These are phyloP conservation scores for Ciborinia camelliae DNA, from an alignment of 2,329 filamentous ascomycete genomes.

Conservation along the genomic window DNA sequence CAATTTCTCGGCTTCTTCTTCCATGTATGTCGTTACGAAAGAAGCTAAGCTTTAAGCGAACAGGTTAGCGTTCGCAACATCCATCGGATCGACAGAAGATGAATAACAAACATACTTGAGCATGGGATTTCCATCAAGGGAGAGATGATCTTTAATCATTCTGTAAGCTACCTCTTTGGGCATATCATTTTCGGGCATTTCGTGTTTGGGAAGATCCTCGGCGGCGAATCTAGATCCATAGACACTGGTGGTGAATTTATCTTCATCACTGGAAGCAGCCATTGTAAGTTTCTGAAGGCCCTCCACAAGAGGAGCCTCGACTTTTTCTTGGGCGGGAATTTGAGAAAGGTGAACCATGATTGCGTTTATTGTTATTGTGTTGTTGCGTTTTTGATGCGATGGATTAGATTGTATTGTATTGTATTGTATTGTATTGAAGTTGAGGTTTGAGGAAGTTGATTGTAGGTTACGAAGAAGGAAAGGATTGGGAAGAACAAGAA, in stretches of 20 bases:
- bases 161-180: conserved; percentile 89
- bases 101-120: conserved; percentile 69
- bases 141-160: conserved; percentile 94
- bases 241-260: conserved; percentile 47
- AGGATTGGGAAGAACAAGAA: not conserved
- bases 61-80: conserved; percentile 10
- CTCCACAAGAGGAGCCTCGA: conserved; percentile 36
- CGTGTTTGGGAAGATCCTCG: conserved; percentile 72
- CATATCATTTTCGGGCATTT: conserved; percentile 91
- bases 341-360: conserved; percentile 49
- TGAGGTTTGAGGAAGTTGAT: no score
- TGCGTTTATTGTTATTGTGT: conserved; percentile 20
- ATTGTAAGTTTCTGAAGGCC: conserved; percentile 48
- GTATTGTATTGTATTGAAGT: no score
- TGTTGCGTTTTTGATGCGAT: no score
- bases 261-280: conserved; percentile 23
- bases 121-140: conserved; percentile 86
- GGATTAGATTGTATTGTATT: no score
- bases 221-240: conserved; percentile 85
- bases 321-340: conserved; percentile 37
- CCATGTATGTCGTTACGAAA: conserved; percentile 97
- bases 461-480: not conserved
- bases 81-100: not conserved
- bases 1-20: conserved; percentile 92
- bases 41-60: conserved; percentile 65